These are phyloP conservation scores for Sarcocystis neurona DNA, from an alignment of 169 alveolate genomes.

Conservation along the genomic window DNA sequence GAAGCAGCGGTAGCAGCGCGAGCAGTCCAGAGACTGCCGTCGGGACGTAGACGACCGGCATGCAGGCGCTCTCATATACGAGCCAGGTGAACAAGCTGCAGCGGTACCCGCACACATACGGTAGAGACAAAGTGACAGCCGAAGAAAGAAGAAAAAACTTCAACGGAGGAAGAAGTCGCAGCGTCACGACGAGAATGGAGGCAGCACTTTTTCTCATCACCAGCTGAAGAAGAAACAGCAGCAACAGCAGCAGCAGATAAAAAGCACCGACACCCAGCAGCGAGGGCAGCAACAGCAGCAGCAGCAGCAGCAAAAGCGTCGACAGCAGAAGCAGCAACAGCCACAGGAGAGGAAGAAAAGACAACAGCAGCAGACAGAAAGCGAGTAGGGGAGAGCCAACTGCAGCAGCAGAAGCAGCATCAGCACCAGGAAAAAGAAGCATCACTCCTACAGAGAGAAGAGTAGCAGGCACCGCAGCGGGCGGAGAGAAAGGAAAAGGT, in stretches of 20 bases:
- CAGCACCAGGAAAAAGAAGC: not conserved
- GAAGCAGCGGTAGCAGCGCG: constrained; percentile 70
- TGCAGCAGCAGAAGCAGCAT: not conserved
- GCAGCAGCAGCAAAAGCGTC: too few species aligned
- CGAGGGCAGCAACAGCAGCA: too few species aligned
- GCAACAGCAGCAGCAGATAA: too few species aligned
- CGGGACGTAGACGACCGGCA: constrained; percentile 75
- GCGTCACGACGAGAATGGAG: too few species aligned
- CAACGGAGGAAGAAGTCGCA: too few species aligned
- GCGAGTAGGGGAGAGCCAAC: not conserved
- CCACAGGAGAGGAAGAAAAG: not conserved
- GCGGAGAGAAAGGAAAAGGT: too few species aligned
- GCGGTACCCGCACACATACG: too few species aligned
- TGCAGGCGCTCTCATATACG: constrained; percentile 66
- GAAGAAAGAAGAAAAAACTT: too few species aligned
- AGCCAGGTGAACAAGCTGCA: constrained; percentile 72
- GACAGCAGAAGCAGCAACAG: too few species aligned
- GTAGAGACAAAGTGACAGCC: not conserved
- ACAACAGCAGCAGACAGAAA: not conserved
- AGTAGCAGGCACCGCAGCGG: not conserved
- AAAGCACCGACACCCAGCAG: too few species aligned
- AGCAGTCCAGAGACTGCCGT: constrained; percentile 69
- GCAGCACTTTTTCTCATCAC: too few species aligned
- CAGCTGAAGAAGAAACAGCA: too few species aligned
- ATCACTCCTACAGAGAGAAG: not conserved